Conservation (phyloP, 2,329 filamentous ascomycete species). For the Aspergillus alliaceus region DNA sequence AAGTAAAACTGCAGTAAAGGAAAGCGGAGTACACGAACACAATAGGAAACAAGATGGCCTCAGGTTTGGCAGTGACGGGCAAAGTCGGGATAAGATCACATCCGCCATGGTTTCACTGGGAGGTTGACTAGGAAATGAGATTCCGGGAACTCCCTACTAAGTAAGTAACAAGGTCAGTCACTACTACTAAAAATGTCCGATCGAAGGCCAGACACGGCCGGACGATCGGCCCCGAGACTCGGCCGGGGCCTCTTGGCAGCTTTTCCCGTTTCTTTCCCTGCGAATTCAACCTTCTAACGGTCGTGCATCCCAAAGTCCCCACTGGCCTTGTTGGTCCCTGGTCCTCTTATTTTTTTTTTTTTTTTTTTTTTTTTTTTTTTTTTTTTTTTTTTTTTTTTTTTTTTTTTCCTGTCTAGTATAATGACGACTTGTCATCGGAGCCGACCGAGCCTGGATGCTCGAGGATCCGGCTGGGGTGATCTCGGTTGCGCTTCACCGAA, state of each 20-base stretch:
- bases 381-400: no score
- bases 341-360: no score
- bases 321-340: no score
- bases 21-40: not conserved
- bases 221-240: conserved; percentile 16
- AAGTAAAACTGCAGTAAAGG: no score
- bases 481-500: conserved; percentile 20
- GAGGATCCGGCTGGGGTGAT: conserved; percentile 27
- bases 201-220: conserved; percentile 4
- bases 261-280: conserved; percentile 1
- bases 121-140: no score
- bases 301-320: conserved; percentile 11
- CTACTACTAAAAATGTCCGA: not conserved
- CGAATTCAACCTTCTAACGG: conserved; percentile 10
- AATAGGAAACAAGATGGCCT: no score
- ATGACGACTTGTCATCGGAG: conserved; percentile 16
- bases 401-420: conserved; percentile 3
- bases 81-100: conserved; percentile 13
- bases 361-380: no score
- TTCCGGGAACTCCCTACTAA: no score
- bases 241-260: conserved; percentile 10
- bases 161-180: not conserved
- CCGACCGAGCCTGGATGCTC: conserved; percentile 24
- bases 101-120: conserved; percentile 6
- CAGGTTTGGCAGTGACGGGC: not conserved